phyloP scores from a whole-genome alignment of 169 alveolate genomes.

The Plasmodium falciparum region DNA sequence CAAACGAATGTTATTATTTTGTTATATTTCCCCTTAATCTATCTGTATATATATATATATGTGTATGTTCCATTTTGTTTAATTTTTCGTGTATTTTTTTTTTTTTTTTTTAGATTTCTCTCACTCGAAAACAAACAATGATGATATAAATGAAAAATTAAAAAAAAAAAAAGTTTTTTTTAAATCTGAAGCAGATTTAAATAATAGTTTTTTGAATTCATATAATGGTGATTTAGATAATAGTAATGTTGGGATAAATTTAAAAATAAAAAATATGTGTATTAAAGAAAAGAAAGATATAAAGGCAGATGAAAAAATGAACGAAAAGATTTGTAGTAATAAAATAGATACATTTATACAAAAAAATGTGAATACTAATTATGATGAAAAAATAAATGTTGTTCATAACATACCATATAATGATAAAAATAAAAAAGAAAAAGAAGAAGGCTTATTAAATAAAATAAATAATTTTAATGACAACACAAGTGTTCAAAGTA shows the following conservation, averaged over 20 bases:
- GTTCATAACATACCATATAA: not conserved
- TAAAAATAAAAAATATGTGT: constrained; percentile 53
- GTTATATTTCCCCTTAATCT: too few species aligned
- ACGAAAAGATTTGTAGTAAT: not conserved
- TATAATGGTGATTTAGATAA: constrained; percentile 47
- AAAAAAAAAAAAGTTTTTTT: constrained; percentile 37
- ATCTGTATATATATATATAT: not conserved
- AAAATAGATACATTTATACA: not conserved
- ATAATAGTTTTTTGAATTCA: constrained; percentile 54
- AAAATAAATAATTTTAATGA: not conserved
- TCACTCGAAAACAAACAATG: constrained; percentile 38
- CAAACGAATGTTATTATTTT: too few species aligned
- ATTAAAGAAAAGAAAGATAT: constrained; percentile 6
- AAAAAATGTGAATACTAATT: too few species aligned
- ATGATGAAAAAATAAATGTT: too few species aligned
- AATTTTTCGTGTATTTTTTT: not conserved
- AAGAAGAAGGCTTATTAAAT: not conserved
- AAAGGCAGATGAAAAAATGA: not conserved
- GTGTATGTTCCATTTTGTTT: not conserved
- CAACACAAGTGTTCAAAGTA: not conserved
- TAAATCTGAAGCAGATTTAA: constrained; percentile 16
- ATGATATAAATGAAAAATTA: constrained; percentile 33
- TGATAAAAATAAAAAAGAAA: not conserved
- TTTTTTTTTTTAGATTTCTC: constrained; percentile 13
- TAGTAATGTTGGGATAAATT: constrained; percentile 61